Conservation (phyloP, 2,329 filamentous ascomycete species). For the Thielaviopsis ethacetica region DNA sequence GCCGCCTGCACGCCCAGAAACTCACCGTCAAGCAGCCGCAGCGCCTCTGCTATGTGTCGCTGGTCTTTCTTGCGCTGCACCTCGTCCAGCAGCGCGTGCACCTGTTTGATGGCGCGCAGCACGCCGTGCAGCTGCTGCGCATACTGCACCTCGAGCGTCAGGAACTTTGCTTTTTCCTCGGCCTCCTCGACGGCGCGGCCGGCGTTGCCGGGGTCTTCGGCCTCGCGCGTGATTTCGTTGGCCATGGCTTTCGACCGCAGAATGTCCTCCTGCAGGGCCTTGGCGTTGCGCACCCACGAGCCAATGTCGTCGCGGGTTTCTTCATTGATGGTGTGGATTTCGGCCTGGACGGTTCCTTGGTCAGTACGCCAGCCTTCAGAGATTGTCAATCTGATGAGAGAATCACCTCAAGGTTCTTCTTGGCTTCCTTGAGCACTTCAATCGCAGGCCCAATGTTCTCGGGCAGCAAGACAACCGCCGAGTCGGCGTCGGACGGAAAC, state of each 20-base stretch:
- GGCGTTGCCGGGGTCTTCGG: conserved; percentile 44
- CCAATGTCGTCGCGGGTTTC: conserved; percentile 66
- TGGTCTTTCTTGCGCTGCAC: conserved; percentile 42
- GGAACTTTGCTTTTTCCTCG: conserved; percentile 37
- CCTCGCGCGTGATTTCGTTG: conserved; percentile 62
- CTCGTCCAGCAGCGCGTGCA: conserved; percentile 43
- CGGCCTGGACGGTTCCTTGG: conserved; percentile 28
- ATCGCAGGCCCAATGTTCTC: conserved; percentile 24
- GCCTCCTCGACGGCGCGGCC: conserved; percentile 36
- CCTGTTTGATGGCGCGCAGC: conserved; percentile 34
- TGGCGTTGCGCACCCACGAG: conserved; percentile 72
- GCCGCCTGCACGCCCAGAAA: not conserved
- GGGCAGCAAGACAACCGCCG: conserved; percentile 22
- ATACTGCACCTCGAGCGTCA: conserved; percentile 41
- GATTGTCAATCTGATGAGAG: not conserved
- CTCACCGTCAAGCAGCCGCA: conserved; percentile 40
- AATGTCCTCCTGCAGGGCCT: conserved; percentile 72
- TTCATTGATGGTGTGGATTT: conserved; percentile 62
- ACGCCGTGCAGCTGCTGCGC: conserved; percentile 37
- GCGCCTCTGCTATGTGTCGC: conserved; percentile 37
- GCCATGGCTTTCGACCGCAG: conserved; percentile 64
- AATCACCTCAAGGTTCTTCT: conserved; percentile 24
- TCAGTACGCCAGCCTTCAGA: too few species aligned
- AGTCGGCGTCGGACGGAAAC: conserved; percentile 24
- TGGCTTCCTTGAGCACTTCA: conserved; percentile 21